A percentile compares a stretch with the other conserved stretches of the same genome.
Conservation (phyloP, 805 yeast species). For the Starmerella kuoi region DNA sequence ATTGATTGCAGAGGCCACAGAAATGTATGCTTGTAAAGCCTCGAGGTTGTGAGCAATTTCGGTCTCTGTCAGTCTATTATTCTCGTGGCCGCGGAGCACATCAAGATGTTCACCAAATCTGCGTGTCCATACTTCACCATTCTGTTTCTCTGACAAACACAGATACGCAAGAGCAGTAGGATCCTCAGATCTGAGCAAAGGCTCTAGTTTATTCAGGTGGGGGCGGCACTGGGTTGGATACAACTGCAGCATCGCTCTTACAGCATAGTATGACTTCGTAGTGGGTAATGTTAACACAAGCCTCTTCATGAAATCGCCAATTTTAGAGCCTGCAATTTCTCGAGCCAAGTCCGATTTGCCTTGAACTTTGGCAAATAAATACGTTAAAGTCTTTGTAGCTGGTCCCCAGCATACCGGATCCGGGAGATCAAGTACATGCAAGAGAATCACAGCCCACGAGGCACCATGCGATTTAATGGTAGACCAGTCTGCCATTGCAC, state of each 20-base stretch:
- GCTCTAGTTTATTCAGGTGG: slow-evolving; percentile 15
- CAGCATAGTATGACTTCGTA: slow-evolving; percentile 3
- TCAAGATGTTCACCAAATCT: slow-evolving; percentile 3
- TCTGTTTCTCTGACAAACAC: slow-evolving; percentile 17
- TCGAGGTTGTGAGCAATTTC: background rate
- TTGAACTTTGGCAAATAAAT: slow-evolving; percentile 30
- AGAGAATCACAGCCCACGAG: slow-evolving; percentile 29
- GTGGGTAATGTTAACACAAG: slow-evolving; percentile 23
- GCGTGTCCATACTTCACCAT: slow-evolving; percentile 16
- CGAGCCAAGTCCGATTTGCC: slow-evolving; percentile 78
- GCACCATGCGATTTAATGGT: slow-evolving; percentile 31
- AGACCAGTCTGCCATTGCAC: slow-evolving; percentile 23
- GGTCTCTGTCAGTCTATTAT: background rate
- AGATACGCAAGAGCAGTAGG: slow-evolving; percentile 12
- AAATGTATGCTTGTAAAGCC: slow-evolving; percentile 4
- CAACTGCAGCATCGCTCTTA: slow-evolving; percentile 8
- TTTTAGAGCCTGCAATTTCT: slow-evolving; percentile 68
- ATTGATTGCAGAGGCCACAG: slow-evolving; percentile 2
- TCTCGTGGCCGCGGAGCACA: background rate
- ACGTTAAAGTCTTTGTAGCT: slow-evolving; percentile 23
- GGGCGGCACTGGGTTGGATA: slow-evolving; percentile 23
- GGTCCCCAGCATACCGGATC: slow-evolving; percentile 27
- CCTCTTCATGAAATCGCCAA: slow-evolving; percentile 44
- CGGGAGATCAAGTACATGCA: slow-evolving; percentile 32
- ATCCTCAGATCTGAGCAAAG: background rate